These are phyloP conservation scores for Argentina anserina DNA, from an alignment of 306 rosid genomes.

Conservation along the genomic window DNA sequence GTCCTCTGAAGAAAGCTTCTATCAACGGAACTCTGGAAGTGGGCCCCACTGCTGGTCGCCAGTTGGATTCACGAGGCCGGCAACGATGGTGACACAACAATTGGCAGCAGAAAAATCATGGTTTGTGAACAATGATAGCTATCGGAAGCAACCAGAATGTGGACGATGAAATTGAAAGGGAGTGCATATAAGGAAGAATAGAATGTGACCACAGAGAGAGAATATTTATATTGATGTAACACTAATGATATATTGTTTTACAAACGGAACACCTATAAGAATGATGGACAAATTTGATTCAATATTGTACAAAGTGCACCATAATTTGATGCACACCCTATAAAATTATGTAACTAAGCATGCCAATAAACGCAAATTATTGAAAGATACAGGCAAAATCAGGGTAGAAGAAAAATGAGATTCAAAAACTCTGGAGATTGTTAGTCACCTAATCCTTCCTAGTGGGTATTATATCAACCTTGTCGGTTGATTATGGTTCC, in stretches of 20 bases:
- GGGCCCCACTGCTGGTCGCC: conserved; percentile 32
- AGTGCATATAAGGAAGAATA: conserved; percentile 10
- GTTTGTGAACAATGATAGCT: background rate
- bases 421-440: conserved; percentile 27
- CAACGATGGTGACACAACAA: conserved; percentile 29
- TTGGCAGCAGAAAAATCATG: conserved; percentile 15
- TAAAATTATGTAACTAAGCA: conserved; percentile 19
- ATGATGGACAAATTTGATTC: conserved; percentile 29
- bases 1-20: conserved; percentile 25
- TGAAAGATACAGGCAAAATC: conserved; percentile 27
- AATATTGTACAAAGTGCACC: conserved; percentile 39
- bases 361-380: conserved; percentile 17
- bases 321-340: conserved; percentile 31
- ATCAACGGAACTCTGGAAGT: conserved; percentile 38
- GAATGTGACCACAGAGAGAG: conserved; percentile 19
- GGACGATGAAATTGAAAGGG: conserved; percentile 10
- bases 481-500: conserved; percentile 43
- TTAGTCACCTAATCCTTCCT: conserved; percentile 34
- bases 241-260: conserved; percentile 27
- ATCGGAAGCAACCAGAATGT: conserved; percentile 23
- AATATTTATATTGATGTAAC: conserved; percentile 15
- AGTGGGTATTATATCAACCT: conserved; percentile 45
- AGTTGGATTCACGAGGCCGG: conserved; percentile 34
- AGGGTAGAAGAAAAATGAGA: conserved; percentile 27
- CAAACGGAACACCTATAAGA: conserved; percentile 35